Base-by-base conservation (phyloP, 495 filamentous ascomycete genomes). In the Podospora appendiculata region DNA sequence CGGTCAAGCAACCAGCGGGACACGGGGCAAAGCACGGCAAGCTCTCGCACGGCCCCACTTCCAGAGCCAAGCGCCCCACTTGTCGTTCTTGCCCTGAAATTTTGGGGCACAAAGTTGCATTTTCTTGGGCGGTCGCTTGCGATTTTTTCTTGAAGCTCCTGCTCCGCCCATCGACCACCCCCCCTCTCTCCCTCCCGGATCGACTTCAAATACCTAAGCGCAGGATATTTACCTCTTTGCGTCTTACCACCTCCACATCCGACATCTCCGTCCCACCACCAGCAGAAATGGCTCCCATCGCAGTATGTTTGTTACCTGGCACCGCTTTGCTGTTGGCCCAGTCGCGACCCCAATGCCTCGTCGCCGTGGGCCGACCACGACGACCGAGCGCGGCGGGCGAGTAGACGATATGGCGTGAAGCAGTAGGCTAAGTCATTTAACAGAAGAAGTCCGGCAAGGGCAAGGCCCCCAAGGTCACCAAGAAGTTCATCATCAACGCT, bases 401-500 rank as follows among this genome's bases (percentile, higher is more conserved):
- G 25, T 25, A 25, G 25, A 25, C 25, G 64, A 75, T 66, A 71
- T 71, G 75, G 76, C 68, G 77, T 79, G 81, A 87, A 88, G 80
- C 90, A 95, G 89, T 94, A 95, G 91, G 90, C 89, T 94, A 88
- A 93, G 74, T 78, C 72, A 72, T 67, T 38, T 43, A 62, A 73
- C 76, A 80, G 79, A 88, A 85, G 85, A 85, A 79, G 70, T 70
- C 67, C 61, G 61, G 71, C 69, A 81, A 83, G 69, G 72, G 33
- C 61, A 84, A 83, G 73, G 66, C 71, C 60, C 73, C 69, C 68
- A 84, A 84, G 79, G 70, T 75, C 53, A 84, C 80, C 52, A 78
- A 80, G 67, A 85, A 84, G 93, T 98, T 88, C 85, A 82, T 92
- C 78, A 97, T 98, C 88, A 95, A 97, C 77, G 91, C 91, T 68